Base-by-base conservation (phyloP, 768 basidiomycete species). In the Pholiota molesta region DNA sequence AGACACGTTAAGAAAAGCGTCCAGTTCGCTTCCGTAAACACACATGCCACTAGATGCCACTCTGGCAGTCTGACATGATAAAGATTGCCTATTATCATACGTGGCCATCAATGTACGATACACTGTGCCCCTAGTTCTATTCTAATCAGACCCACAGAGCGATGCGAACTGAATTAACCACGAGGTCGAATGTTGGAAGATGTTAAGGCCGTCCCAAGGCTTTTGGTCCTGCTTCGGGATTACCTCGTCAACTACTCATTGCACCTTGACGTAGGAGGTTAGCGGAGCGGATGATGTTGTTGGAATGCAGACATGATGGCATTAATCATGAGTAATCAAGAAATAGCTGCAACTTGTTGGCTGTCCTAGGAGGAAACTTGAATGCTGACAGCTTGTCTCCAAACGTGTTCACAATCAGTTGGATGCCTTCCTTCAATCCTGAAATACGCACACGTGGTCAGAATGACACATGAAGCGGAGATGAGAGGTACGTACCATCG, bases 361-460 rank as follows among this genome's bases (percentile, higher is more conserved):
- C 90, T 13, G 77, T 85, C 61, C 79, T 76, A n/a, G 88, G 85
- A 3, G 92, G 86, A 68, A 93, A 91, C 72, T 83, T 91, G 81
- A 92, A 94, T 13, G 90, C 92, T 2, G 80, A 71, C 47, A 94
- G 75, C 69, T 87, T 90, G 65, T 87, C 83, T 5, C 90, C 89
- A 72, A 94, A 94, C 54, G 88, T 92, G 68, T 84, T 78, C 52
- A 85, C 82, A 54, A 94, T 86, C 39, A 85, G 79, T 35, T 82
- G 83, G 11, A 94, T 72, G 2, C 88, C 88, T 53, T 86, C 84
- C 69, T 87, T 90, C 66, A 93, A 66, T 5, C 84, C 91, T 90
- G 14, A 62, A 64, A 52, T 47, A 40, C 5, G 21, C 31, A 23
- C 21, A 69, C 31, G 28, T 31, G 10, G 51, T 35, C 29, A 59